Conservation (phyloP, 352 stramenopile genomes). For the Nothophytophthora sp. region DNA sequence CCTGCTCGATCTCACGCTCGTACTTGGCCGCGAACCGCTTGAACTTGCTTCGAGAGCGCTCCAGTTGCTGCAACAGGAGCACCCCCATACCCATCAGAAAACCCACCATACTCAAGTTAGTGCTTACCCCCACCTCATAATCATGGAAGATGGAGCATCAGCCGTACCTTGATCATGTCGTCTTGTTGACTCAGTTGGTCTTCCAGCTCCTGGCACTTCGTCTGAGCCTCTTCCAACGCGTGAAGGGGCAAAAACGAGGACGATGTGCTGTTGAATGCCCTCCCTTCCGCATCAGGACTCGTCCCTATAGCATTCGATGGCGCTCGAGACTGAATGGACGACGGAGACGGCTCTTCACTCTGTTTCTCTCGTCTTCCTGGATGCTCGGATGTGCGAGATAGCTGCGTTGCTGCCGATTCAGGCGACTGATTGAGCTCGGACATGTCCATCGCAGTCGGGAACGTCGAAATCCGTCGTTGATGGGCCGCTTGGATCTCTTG, state of each 20-base stretch:
- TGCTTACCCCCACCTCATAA: background rate
- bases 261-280: conserved; percentile 35
- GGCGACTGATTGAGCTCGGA: conserved; percentile 54
- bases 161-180: conserved; percentile 77
- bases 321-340: no score
- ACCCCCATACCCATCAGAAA: no score
- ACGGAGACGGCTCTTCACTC: conserved; percentile 14
- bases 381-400: conserved; percentile 7
- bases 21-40: conserved; percentile 87
- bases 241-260: conserved; percentile 67
- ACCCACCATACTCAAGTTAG: no score
- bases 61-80: conserved; percentile 62
- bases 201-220: conserved; percentile 80
- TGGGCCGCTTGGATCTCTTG: conserved; percentile 68
- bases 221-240: conserved; percentile 66
- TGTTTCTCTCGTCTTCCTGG: background rate
- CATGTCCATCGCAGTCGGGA: conserved; percentile 61
- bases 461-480: conserved; percentile 38
- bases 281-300: conserved; percentile 27
- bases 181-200: conserved; percentile 71
- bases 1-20: conserved; percentile 82
- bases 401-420: conserved; percentile 11
- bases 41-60: conserved; percentile 86
- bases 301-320: conserved; percentile 18
- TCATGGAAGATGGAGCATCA: background rate